Conservation (phyloP, 1,139 yeast species). For the Hemisphaericaspora lyxosophila region DNA sequence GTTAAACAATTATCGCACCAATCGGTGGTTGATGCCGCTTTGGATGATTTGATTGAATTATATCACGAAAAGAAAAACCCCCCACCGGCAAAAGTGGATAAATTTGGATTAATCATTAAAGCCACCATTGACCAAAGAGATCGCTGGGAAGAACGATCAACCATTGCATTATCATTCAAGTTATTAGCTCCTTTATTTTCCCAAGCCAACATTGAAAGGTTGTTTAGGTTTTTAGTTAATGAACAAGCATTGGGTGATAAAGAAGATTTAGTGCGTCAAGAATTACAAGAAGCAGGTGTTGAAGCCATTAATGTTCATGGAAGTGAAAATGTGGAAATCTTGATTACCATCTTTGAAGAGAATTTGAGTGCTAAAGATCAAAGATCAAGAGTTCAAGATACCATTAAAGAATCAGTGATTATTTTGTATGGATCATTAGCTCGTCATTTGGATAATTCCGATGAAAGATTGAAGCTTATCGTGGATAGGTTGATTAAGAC, state of each 20-base stretch:
- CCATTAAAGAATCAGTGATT: constrained; percentile 75
- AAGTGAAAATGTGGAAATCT: constrained; percentile 57
- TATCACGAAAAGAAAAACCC: constrained; percentile 68
- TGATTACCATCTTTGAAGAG: constrained; percentile 76
- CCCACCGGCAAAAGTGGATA: constrained; percentile 73
- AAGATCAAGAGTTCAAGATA: constrained; percentile 53
- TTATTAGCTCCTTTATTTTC: constrained; percentile 54
- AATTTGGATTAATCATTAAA: constrained; percentile 74
- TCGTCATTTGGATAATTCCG: constrained; percentile 67
- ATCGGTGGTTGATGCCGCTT: constrained; percentile 28
- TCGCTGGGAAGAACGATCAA: constrained; percentile 82
- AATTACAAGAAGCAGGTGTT: constrained; percentile 87
- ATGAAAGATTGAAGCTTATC: constrained; percentile 62
- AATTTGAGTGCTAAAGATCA: constrained; percentile 49
- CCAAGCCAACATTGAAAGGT: constrained; percentile 38
- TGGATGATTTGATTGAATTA: constrained; percentile 49
- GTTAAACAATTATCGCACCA: constrained; percentile 29
- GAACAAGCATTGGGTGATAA: constrained; percentile 72
- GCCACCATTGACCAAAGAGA: constrained; percentile 62
- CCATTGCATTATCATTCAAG: constrained; percentile 69
- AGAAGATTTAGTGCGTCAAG: constrained; percentile 71
- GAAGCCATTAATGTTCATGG: constrained; percentile 69
- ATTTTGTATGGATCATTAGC: constrained; percentile 88
- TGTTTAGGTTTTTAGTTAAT: constrained; percentile 60
- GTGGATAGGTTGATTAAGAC: constrained; percentile 72